Evolutionary conservation across 2,329 filamentous ascomycete species (phyloP).

Genomic region (Trichoderma koningiopsis): DNA sequence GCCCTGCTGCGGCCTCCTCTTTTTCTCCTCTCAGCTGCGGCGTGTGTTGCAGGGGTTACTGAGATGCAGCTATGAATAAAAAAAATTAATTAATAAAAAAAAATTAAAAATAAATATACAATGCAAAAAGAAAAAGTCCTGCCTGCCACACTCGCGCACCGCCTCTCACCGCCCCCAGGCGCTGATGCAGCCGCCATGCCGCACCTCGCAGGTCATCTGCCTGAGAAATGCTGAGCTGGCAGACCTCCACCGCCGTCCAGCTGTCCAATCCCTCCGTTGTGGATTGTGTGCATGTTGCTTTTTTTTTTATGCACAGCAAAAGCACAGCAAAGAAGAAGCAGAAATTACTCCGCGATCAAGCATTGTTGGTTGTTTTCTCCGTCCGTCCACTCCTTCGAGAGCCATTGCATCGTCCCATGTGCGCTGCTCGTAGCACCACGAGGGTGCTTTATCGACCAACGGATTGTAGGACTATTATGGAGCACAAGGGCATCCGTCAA

Average conservation of each 20-base stretch:
- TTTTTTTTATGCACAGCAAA: not conserved
- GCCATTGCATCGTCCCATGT: constrained; percentile 18
- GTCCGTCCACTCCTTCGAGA: not conserved
- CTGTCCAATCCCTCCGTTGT: constrained; percentile 11
- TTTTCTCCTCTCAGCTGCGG: not conserved
- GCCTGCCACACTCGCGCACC: not conserved
- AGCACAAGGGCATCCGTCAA: not conserved
- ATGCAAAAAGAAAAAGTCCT: not conserved
- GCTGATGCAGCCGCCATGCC: constrained; percentile 24
- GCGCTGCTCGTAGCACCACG: not conserved
- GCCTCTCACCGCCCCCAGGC: constrained; percentile 21
- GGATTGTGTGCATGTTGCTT: not conserved
- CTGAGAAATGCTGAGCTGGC: constrained; percentile 42
- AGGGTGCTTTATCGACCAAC: not conserved
- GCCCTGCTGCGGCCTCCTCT: not conserved
- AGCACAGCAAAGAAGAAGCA: not conserved
- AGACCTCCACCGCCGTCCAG: constrained; percentile 30
- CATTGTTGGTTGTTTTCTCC: not conserved
- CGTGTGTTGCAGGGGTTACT: not conserved
- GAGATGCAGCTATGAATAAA: not conserved
- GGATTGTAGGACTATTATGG: not conserved
- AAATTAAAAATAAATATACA: not conserved
- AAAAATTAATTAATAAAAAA: too few species aligned
- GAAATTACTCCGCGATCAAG: constrained; percentile 19
- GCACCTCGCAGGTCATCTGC: constrained; percentile 40